Evolutionary conservation across 2,329 filamentous ascomycete genomes (phyloP), one percentile per base, ranked within the genome.

Genomic region (Alternaria arborescens): DNA sequence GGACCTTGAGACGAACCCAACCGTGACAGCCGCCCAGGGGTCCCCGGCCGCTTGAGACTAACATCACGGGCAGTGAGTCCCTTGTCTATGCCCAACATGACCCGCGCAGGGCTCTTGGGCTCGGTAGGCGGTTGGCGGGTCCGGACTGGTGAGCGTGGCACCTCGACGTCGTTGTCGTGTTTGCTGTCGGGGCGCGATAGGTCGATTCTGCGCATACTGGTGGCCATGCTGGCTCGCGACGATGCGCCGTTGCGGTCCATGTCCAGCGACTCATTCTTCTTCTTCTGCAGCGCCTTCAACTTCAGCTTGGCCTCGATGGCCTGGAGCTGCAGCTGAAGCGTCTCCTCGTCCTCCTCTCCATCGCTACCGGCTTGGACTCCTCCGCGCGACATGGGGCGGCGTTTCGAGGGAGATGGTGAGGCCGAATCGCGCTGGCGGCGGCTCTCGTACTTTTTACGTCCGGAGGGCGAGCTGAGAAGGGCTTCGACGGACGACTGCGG

Each of bases 301-400:
- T 90, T 95, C 53, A 98, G 81, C 61, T 91, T 89, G 7, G 94
- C 93, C 78, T 98, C 90, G 60, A 99, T 97, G 56, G 92, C 93
- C 66, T 94, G 89, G 5, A 98, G 82, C 76, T 97, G 89, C 64
- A 99, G 82, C 73, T 96, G 88, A 34, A 98, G 81, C 1, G 89
- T 96, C 82, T 98, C 94, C 77, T 97, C 94, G 8, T 85, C 91
- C 5, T 92, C 94, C 75, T 88, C 67, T 18, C 47, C 58, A 18
- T 60, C 53, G 38, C 41, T 60, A 8, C 70, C 66, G 32, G 61
- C 55, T 20, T 58, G 51, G 4, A 44, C 36, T n/a, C 58, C 52
- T 26, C 48, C 65, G 38, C 66, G 66, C 50, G 70, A 71, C 58
- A 72, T 56, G 7, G 72, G 72, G 22, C 74, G 73, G 57, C 75